Evolutionary conservation across 148 eudicot genomes (phyloP).

Genomic region (Oxyria digyna): DNA sequence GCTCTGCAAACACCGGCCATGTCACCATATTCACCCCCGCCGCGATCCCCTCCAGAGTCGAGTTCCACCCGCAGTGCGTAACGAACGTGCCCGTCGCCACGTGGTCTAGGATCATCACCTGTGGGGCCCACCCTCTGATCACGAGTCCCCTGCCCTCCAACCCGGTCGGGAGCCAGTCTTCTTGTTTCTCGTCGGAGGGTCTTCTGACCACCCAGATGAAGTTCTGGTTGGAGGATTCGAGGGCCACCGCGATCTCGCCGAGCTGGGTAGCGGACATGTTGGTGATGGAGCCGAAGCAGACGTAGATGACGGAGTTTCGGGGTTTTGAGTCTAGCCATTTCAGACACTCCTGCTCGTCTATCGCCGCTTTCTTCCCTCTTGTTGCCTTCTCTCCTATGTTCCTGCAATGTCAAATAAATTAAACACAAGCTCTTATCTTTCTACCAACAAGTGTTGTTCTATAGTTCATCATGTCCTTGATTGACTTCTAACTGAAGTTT

Average conservation of each 20-base stretch:
- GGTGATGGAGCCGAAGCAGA: slow-evolving; percentile 14
- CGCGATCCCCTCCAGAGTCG: slow-evolving; percentile 18
- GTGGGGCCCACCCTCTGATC: slow-evolving; percentile 29
- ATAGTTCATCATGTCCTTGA: too few relatives aligned
- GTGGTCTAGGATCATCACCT: slow-evolving; percentile 20
- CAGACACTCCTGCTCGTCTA: slow-evolving; percentile 17
- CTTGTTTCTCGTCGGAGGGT: background rate
- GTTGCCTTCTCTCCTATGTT: slow-evolving; percentile 14
- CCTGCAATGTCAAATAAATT: background rate
- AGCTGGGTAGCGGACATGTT: slow-evolving; percentile 5
- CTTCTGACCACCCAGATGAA: slow-evolving; percentile 16
- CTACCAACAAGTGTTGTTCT: too few relatives aligned
- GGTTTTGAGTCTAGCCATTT: slow-evolving; percentile 26
- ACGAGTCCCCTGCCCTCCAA: slow-evolving; percentile 17
- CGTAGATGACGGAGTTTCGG: slow-evolving; percentile 13
- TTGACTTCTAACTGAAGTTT: too few relatives aligned
- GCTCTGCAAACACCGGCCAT: slow-evolving; percentile 28
- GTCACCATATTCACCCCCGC: slow-evolving; percentile 26
- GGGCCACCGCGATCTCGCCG: slow-evolving; percentile 10
- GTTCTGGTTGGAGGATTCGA: slow-evolving; percentile 10
- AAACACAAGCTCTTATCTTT: too few relatives aligned
- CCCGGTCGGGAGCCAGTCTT: slow-evolving; percentile 11
- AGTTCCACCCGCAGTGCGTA: slow-evolving; percentile 32
- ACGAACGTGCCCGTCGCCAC: slow-evolving; percentile 18
- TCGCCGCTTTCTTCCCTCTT: slow-evolving; percentile 24